phyloP scores from a whole-genome alignment of 192 early-diverging fungal species.

The Haplosporangium gracile region DNA sequence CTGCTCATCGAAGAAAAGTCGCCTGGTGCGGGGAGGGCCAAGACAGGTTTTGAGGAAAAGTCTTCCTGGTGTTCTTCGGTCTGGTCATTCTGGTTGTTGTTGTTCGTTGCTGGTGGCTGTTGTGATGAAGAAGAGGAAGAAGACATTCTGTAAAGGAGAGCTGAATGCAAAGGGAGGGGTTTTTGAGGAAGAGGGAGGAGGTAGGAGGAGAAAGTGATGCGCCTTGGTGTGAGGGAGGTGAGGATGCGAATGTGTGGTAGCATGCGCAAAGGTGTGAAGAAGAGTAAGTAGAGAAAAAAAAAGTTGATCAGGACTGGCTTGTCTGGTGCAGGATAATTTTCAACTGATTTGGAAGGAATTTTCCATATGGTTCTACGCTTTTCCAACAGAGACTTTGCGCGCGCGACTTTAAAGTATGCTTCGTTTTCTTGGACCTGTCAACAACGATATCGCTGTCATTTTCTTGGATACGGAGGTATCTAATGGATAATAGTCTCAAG shows the following conservation, averaged over 20 bases:
- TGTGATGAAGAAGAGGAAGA: constrained; percentile 11
- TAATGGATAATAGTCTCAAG: too few relatives aligned
- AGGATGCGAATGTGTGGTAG: background rate
- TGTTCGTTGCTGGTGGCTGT: constrained; percentile 5
- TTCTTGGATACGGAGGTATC: too few relatives aligned
- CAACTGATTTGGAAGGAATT: background rate
- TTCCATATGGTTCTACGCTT: background rate
- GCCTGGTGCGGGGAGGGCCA: constrained; percentile 60
- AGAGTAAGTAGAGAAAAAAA: background rate
- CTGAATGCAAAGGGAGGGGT: background rate
- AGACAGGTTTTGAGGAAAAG: constrained; percentile 27
- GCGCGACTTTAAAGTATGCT: background rate
- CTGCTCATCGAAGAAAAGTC: constrained; percentile 21
- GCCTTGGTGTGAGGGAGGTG: background rate
- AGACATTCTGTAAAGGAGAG: constrained; percentile 17
- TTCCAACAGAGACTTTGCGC: background rate
- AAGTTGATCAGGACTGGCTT: background rate
- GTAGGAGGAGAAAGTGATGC: too few relatives aligned
- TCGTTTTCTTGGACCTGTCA: background rate
- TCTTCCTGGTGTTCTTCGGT: background rate
- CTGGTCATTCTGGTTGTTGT: background rate
- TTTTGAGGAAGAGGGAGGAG: background rate
- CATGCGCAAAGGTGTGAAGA: background rate
- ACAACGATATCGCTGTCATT: too few relatives aligned
- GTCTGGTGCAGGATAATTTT: background rate